Conservation (phyloP, 805 yeast genomes). For the Candida tibetensis region DNA sequence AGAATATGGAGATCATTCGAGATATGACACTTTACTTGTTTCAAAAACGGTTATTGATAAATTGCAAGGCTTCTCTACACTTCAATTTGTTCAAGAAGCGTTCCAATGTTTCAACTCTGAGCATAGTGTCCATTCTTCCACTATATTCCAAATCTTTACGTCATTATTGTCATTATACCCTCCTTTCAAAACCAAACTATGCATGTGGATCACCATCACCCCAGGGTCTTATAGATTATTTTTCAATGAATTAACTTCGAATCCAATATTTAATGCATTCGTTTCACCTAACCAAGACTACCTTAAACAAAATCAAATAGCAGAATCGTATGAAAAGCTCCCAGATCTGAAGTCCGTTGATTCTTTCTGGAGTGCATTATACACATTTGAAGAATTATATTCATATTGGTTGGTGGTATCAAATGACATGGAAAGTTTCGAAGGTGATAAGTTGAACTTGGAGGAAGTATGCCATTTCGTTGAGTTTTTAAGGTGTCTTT, state of each 20-base stretch:
- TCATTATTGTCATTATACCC: conserved; percentile 39
- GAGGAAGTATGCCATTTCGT: conserved; percentile 42
- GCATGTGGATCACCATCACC: conserved; percentile 40
- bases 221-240: conserved; percentile 39
- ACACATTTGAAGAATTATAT: conserved; percentile 56
- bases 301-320: background rate
- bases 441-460: conserved; percentile 37
- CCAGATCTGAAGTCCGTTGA: background rate
- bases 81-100: conserved; percentile 19
- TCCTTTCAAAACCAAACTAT: conserved; percentile 31
- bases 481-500: conserved; percentile 47
- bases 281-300: conserved; percentile 1
- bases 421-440: conserved; percentile 59
- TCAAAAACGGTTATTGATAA: background rate
- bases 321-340: background rate
- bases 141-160: conserved; percentile 20
- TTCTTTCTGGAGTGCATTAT: conserved; percentile 37
- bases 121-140: background rate
- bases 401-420: conserved; percentile 67
- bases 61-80: conserved; percentile 17
- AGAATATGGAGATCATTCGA: conserved; percentile 5
- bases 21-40: no score
- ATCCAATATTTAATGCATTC: conserved; percentile 16
- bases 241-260: conserved; percentile 20
- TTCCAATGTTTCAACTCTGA: conserved; percentile 6